Percentiles rank a stretch among this genome's conserved stretches.
These are phyloP conservation scores for Gossypium lobatum DNA, from an alignment of 441 rosid species.

Conservation along the genomic window DNA sequence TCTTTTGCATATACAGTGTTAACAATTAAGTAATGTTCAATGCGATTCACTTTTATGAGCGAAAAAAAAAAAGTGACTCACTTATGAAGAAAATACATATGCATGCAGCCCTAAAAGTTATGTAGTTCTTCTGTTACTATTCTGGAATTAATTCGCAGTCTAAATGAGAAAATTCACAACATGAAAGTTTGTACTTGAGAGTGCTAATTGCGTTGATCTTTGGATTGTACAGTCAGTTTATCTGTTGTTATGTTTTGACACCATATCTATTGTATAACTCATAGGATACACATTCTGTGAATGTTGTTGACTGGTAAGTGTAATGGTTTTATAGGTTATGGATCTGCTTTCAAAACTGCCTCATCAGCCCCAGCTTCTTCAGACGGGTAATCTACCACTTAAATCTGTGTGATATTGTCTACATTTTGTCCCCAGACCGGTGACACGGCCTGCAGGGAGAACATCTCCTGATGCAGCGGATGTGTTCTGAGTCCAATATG, in stretches of 20 bases:
- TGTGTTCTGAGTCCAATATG: conserved; percentile 6
- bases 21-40: not conserved
- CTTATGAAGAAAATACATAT: not conserved
- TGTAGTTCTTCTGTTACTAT: not conserved
- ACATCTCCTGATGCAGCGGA: not conserved
- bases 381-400: conserved; percentile 58
- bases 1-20: not conserved
- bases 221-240: not conserved
- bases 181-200: not conserved
- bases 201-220: not conserved
- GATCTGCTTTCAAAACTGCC: conserved; percentile 71
- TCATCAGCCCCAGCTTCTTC: conserved; percentile 85
- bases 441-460: not conserved
- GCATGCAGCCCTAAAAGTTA: not conserved
- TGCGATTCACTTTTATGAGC: not conserved
- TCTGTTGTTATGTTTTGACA: not conserved
- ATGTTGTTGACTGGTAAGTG: not conserved
- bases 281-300: not conserved
- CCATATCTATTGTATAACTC: not conserved
- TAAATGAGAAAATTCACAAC: not conserved
- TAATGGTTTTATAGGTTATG: conserved; percentile 47
- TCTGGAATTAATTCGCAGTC: not conserved
- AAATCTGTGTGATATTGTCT: not conserved
- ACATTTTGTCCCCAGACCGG: not conserved
- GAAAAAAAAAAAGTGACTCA: not conserved